Conservation (phyloP, 352 stramenopile genomes). For the Peronospora farinosa region DNA sequence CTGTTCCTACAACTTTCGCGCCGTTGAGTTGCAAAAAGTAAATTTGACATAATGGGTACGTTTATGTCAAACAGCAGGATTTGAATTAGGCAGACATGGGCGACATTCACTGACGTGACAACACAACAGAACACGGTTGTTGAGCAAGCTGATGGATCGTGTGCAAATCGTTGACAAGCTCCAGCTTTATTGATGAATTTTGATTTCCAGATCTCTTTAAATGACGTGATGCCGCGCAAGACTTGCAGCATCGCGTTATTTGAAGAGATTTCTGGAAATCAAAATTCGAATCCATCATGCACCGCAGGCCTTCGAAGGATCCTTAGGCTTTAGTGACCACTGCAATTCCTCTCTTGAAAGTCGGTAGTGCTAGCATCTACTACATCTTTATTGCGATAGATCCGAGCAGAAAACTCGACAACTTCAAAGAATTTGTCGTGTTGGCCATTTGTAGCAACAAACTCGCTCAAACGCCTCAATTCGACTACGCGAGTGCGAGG, state of each 20-base stretch:
- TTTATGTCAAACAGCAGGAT: background rate
- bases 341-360: too few species aligned
- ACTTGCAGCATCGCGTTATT: background rate
- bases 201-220: too few species aligned
- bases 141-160: background rate
- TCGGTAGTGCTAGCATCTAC: too few species aligned
- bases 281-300: too few species aligned
- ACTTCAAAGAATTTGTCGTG: background rate
- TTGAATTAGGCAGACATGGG: background rate
- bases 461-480: slow-evolving; percentile 8
- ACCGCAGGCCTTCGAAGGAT: too few species aligned
- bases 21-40: slow-evolving; percentile 5
- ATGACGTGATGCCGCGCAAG: background rate
- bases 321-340: too few species aligned
- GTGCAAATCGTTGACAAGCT: too few species aligned
- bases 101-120: slow-evolving; percentile 5
- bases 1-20: slow-evolving; percentile 1
- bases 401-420: too few species aligned
- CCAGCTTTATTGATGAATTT: background rate
- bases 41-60: slow-evolving; percentile 15
- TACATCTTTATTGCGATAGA: too few species aligned
- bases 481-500: slow-evolving; percentile 1
- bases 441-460: background rate
- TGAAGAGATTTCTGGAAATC: too few species aligned
- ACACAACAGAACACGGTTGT: slow-evolving; percentile 2